phyloP scores from a whole-genome alignment of 1,139 yeast species.

The Pichia sp. region DNA sequence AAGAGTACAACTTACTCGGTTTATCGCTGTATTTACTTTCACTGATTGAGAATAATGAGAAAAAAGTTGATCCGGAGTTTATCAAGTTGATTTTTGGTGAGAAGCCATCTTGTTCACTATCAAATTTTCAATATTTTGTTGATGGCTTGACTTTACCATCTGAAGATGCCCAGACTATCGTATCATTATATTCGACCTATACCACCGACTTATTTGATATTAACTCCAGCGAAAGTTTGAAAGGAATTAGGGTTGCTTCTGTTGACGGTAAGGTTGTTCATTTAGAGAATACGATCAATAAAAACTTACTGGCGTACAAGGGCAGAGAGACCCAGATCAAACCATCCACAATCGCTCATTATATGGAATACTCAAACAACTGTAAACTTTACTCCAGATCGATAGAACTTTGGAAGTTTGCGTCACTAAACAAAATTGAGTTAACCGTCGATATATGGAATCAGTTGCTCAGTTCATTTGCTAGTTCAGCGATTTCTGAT shows the following conservation, averaged over 20 bases:
- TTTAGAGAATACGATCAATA: conserved; percentile 17
- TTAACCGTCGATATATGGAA: conserved; percentile 41
- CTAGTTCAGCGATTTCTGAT: conserved; percentile 29
- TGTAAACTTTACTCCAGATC: conserved; percentile 15
- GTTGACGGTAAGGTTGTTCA: conserved; percentile 17
- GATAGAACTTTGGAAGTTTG: conserved; percentile 24
- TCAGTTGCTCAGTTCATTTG: conserved; percentile 40
- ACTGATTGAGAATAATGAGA: conserved; percentile 16
- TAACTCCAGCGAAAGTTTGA: conserved; percentile 19
- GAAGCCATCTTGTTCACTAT: conserved; percentile 24
- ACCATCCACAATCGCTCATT: conserved; percentile 15
- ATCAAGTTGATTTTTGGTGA: conserved; percentile 22
- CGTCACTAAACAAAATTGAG: conserved; percentile 17
- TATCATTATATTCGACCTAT: conserved; percentile 4
- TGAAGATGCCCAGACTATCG: conserved; percentile 21
- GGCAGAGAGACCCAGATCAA: conserved; percentile 13
- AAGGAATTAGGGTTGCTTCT: conserved; percentile 19
- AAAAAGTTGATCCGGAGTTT: conserved; percentile 22
- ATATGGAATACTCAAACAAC: conserved; percentile 18
- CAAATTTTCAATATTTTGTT: conserved; percentile 41
- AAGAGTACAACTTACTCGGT: conserved; percentile 19
- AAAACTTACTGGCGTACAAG: conserved; percentile 15
- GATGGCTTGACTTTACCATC: conserved; percentile 35
- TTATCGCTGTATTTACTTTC: conserved; percentile 24
- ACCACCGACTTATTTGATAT: conserved; percentile 23